Evolutionary conservation across 2,329 filamentous ascomycete species (phyloP), one percentile per base, ranked within the genome.

Genomic region (Penicillium sp.): DNA sequence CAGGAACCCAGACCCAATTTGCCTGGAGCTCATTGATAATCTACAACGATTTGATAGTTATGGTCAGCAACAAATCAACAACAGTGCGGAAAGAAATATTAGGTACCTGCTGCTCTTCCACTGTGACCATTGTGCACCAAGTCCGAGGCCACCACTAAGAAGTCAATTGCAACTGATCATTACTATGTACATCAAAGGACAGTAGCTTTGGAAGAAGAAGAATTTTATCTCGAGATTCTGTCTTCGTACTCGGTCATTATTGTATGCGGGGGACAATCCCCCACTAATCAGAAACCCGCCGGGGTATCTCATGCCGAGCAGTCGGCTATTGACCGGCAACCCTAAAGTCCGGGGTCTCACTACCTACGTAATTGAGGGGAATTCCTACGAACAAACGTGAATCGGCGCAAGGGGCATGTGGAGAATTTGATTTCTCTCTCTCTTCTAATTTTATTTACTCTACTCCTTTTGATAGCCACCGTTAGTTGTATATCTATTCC

Each of bases 1-100:
- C 56, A 1, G 69, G 66, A 0, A 62, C 43, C 74, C 73, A 76
- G 38, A 75, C 61, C 73, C 73, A 76, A 53, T 71, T 75, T 18
- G 66, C 65, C 55, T 71, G 71, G 42, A 76, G 71, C 9, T 58
- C 56, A 50, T 70, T 65, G 52, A 71, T 66, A 16, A 55, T 67
- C 68, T 74, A 46, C 7, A 49, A 30, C n/a, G 45, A 5, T 40
- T 23, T 46, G 20, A 46, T 21, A 21, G 3, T 30, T n/a, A 12
- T 23, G 12, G 48, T 51, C 33, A 51, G 33, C 21, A 12, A 7
- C 20, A 26, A n/a, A 28, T 42, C 3, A 8, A 51, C 12, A 43
- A 21, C 14, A 8, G 33, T 18, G 12, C 5, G 0, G 12, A 11
- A 28, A 12, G 14, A 2, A 16, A 42, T 33, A 23, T 42, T 5